Percentiles rank a stretch among this genome's conserved stretches.
These are phyloP conservation scores for Tuber aestivum DNA, from an alignment of 495 filamentous ascomycete genomes.

Conservation along the genomic window DNA sequence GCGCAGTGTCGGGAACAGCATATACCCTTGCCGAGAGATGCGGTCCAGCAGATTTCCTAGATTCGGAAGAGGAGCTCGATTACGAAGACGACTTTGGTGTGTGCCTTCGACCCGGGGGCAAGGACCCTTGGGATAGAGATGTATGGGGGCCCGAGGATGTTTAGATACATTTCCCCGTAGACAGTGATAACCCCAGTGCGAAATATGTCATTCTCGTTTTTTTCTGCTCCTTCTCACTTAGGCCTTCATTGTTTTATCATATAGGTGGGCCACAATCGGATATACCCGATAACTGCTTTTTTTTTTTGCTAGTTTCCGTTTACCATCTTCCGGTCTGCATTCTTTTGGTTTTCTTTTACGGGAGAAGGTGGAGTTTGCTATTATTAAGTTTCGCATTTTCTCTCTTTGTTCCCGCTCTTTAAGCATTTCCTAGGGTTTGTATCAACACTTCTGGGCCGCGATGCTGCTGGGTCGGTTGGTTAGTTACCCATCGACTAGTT, in stretches of 20 bases:
- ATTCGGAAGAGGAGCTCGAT: conserved; percentile 25
- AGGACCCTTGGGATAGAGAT: conserved; percentile 25
- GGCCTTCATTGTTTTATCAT: neutral
- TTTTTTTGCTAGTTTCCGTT: conserved; percentile 1
- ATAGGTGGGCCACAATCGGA: conserved; percentile 8
- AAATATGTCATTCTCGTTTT: neutral
- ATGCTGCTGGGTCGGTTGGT: neutral
- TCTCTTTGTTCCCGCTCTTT: neutral
- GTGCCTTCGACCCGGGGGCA: conserved; percentile 18
- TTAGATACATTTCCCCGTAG: conserved; percentile 11
- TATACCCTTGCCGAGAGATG: conserved; percentile 27
- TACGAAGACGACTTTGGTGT: conserved; percentile 32
- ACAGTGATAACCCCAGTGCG: conserved; percentile 1
- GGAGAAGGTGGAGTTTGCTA: conserved; percentile 9
- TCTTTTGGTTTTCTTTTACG: conserved; percentile 9
- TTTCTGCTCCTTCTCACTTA: conserved; percentile 5
- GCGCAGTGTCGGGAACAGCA: conserved; percentile 32
- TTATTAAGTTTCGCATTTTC: neutral
- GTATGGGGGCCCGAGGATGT: conserved; percentile 31
- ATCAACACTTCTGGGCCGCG: neutral
- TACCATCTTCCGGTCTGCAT: conserved; percentile 1
- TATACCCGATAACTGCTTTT: conserved; percentile 7
- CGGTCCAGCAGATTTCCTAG: conserved; percentile 16
- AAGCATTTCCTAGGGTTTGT: neutral
- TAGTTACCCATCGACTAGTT: neutral